phyloP scores from a whole-genome alignment of 2,329 filamentous ascomycete species.

The Calonectria naviculata region DNA sequence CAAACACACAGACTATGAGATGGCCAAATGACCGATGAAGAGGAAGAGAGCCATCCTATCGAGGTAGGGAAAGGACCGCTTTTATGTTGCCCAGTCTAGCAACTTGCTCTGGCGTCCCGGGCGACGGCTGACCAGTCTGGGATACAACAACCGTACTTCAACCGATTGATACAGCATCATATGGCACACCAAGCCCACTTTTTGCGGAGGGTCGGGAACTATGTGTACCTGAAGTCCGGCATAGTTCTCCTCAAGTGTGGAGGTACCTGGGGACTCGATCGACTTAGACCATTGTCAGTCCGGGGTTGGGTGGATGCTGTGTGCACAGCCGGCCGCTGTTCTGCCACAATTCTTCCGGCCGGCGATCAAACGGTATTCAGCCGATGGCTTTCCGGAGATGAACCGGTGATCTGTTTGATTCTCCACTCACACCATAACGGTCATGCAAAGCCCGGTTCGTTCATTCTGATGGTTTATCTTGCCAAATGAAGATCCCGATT shows the following conservation, averaged over 20 bases:
- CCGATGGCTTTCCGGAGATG: background rate
- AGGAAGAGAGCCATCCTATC: conserved; percentile 19
- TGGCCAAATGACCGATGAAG: conserved; percentile 18
- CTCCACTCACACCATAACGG: background rate
- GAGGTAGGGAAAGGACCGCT: conserved; percentile 27
- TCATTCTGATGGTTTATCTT: background rate
- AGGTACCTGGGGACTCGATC: conserved; percentile 14
- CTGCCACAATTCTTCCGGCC: background rate
- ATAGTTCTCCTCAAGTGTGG: conserved; percentile 7
- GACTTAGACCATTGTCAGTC: conserved; percentile 8
- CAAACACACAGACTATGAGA: conserved; percentile 6
- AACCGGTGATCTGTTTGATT: background rate
- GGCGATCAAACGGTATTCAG: background rate
- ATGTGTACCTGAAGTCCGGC: conserved; percentile 3
- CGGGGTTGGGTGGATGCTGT: conserved; percentile 1
- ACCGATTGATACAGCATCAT: conserved; percentile 14
- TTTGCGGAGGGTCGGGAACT: conserved; percentile 11
- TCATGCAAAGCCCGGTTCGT: background rate
- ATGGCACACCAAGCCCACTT: conserved; percentile 19
- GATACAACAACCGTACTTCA: conserved; percentile 18
- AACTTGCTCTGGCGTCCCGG: conserved; percentile 1
- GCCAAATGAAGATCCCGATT: conserved; percentile 19
- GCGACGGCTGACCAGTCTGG: background rate
- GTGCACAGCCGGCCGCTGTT: background rate
- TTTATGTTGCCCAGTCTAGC: conserved; percentile 25